Percentiles rank a stretch among this genome's conserved stretches.
phyloP scores from a whole-genome alignment of 805 yeast genomes.

The Candida krabiensis region DNA sequence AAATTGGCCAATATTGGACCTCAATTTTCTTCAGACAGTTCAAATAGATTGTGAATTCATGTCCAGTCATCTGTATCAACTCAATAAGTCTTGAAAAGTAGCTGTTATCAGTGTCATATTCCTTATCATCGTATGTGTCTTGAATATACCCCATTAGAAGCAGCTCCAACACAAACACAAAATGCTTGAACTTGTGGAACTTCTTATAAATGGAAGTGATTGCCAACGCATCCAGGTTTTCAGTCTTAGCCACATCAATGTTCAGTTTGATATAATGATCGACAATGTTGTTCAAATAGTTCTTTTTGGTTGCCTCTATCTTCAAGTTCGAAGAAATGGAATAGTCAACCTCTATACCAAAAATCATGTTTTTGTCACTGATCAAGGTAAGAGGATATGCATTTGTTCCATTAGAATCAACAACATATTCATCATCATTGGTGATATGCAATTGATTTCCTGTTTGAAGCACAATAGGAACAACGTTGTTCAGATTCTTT shows the following conservation, averaged over 20 bases:
- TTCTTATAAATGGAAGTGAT: slow-evolving; percentile 32
- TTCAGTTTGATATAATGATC: slow-evolving; percentile 43
- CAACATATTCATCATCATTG: slow-evolving; percentile 6
- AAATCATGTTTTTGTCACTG: slow-evolving; percentile 45
- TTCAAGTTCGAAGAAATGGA: slow-evolving; percentile 22
- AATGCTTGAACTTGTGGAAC: slow-evolving; percentile 42
- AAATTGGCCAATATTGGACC: slow-evolving; percentile 48
- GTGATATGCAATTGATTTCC: slow-evolving; percentile 28
- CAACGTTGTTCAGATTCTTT: slow-evolving; percentile 23
- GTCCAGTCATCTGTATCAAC: slow-evolving; percentile 33
- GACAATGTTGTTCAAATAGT: slow-evolving; percentile 46
- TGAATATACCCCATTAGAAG: slow-evolving; percentile 42
- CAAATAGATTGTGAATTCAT: slow-evolving; percentile 39
- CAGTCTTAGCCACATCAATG: slow-evolving; percentile 20
- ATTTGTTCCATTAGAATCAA: slow-evolving; percentile 33
- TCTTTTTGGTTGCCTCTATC: slow-evolving; percentile 37
- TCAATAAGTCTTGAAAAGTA: slow-evolving; percentile 32
- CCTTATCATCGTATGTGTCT: slow-evolving; percentile 31
- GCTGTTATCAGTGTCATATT: slow-evolving; percentile 24
- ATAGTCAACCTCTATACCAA: slow-evolving; percentile 49
- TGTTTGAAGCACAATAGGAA: slow-evolving; percentile 31
- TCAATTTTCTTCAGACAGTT: slow-evolving; percentile 57
- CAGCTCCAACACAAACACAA: slow-evolving; percentile 50
- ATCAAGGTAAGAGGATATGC: slow-evolving; percentile 52
- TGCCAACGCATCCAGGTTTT: slow-evolving; percentile 25